Conservation (phyloP, 805 yeast genomes). For the Saccharomycopsis selenospora region DNA sequence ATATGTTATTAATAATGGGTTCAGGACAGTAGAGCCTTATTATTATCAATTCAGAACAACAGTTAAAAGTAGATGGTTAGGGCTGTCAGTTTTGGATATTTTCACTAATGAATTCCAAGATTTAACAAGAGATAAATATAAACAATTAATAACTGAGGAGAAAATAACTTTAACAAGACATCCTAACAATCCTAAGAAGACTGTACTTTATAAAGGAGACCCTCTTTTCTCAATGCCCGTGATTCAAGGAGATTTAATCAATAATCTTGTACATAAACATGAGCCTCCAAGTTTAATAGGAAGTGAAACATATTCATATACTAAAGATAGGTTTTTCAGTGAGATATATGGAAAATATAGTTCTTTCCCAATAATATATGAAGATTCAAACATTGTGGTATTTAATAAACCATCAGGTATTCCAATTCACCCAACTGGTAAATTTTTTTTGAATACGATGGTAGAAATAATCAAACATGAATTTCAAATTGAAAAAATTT, state of each 20-base stretch:
- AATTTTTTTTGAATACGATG: constrained; percentile 66
- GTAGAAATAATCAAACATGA: constrained; percentile 74
- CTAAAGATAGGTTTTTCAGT: constrained; percentile 1
- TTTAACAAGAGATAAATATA: neutral
- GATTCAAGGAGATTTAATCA: constrained; percentile 9
- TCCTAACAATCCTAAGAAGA: neutral
- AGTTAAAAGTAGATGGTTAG: constrained; percentile 33
- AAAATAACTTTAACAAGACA: neutral
- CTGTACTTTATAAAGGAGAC: neutral
- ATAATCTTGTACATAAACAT: constrained; percentile 14
- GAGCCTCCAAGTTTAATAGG: constrained; percentile 19
- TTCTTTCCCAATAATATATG: constrained; percentile 43
- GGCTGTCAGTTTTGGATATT: constrained; percentile 29
- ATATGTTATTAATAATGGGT: constrained; percentile 23
- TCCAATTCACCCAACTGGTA: constrained; percentile 94
- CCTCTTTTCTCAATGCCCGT: neutral
- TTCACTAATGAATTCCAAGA: constrained; percentile 29
- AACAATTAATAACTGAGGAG: neutral
- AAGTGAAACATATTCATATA: constrained; percentile 1
- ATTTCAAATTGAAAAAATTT: constrained; percentile 43
- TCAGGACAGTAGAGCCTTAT: constrained; percentile 32
- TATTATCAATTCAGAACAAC: constrained; percentile 26
- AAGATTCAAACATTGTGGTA: constrained; percentile 69
- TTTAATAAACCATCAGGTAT: constrained; percentile 92
- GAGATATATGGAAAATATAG: neutral